phyloP scores from a whole-genome alignment of 1,284 basidiomycete genomes.

The Naganishia sp. region DNA sequence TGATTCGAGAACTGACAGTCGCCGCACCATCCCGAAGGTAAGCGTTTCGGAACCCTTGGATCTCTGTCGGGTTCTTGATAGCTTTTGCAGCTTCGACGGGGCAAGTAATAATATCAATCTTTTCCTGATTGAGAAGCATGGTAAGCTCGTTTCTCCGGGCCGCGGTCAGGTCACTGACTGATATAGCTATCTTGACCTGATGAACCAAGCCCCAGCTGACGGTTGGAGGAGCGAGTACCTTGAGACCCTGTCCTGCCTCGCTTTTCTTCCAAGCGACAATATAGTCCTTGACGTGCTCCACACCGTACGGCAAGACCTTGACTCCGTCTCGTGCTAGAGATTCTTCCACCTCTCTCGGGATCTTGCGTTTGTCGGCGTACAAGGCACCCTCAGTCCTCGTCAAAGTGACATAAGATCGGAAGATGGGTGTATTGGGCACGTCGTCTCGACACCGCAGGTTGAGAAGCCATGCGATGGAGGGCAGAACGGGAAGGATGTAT shows the following conservation, averaged over 20 bases:
- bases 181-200: conserved; percentile 41
- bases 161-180: neutral
- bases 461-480: conserved; percentile 68
- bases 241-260: conserved; percentile 54
- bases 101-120: conserved; percentile 46
- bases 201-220: conserved; percentile 50
- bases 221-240: conserved; percentile 41
- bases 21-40: conserved; percentile 89
- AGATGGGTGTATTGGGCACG: conserved; percentile 82
- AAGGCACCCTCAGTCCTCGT: conserved; percentile 57
- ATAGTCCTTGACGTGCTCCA: conserved; percentile 26
- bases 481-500: conserved; percentile 54
- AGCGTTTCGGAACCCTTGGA: conserved; percentile 77
- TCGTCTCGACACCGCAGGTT: conserved; percentile 76
- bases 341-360: conserved; percentile 43
- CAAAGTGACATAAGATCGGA: conserved; percentile 79
- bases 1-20: conserved; percentile 61
- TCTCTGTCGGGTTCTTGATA: conserved; percentile 83
- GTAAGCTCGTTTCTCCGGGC: neutral
- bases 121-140: conserved; percentile 50
- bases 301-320: conserved; percentile 1
- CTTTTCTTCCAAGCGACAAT: conserved; percentile 18
- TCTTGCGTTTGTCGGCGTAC: conserved; percentile 48
- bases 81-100: conserved; percentile 75
- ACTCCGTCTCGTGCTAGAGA: conserved; percentile 37